phyloP scores from a whole-genome alignment of 495 filamentous ascomycete genomes.

The Podospora pseudocomata region DNA sequence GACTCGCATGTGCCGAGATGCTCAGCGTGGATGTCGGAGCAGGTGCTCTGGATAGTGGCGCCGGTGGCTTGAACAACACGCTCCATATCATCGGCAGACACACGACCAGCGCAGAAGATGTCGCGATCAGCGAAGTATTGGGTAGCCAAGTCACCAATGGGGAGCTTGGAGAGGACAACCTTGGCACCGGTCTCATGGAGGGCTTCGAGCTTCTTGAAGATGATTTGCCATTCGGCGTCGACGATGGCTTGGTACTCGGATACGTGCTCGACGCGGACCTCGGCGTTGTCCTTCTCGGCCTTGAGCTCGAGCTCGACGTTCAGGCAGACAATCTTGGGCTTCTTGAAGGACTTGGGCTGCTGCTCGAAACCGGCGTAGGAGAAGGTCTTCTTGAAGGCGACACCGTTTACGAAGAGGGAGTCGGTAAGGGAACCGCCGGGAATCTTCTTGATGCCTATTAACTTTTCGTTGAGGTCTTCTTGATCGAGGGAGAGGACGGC shows the following conservation, averaged over 20 bases:
- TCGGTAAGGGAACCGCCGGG: constrained; percentile 95
- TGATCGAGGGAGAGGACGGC: constrained; percentile 96
- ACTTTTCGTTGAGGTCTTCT: constrained; percentile 93
- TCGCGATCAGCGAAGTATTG: constrained; percentile 98
- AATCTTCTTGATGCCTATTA: constrained; percentile 97
- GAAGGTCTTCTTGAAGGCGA: constrained; percentile 99
- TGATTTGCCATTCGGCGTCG: constrained; percentile 99
- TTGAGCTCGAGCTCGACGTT: constrained; percentile 98
- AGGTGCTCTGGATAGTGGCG: constrained; percentile 88
- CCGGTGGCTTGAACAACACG: constrained; percentile 93
- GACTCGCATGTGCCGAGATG: constrained; percentile 87
- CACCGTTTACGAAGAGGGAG: constrained; percentile 94
- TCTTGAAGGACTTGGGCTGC: constrained; percentile 90
- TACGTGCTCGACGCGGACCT: constrained; percentile 96
- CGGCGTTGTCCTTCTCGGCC: constrained; percentile 98
- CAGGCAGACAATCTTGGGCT: constrained; percentile 92
- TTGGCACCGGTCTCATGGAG: constrained; percentile 89
- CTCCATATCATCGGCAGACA: constrained; percentile 90
- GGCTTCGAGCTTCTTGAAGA: constrained; percentile 97
- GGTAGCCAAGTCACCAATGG: constrained; percentile 95
- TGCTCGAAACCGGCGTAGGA: constrained; percentile 99
- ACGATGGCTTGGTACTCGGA: constrained; percentile 99
- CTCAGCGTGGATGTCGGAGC: constrained; percentile 85
- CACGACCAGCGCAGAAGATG: constrained; percentile 96
- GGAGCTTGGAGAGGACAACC: constrained; percentile 94